phyloP scores from a whole-genome alignment of 805 yeast genomes.

The Saturnispora dispora region DNA sequence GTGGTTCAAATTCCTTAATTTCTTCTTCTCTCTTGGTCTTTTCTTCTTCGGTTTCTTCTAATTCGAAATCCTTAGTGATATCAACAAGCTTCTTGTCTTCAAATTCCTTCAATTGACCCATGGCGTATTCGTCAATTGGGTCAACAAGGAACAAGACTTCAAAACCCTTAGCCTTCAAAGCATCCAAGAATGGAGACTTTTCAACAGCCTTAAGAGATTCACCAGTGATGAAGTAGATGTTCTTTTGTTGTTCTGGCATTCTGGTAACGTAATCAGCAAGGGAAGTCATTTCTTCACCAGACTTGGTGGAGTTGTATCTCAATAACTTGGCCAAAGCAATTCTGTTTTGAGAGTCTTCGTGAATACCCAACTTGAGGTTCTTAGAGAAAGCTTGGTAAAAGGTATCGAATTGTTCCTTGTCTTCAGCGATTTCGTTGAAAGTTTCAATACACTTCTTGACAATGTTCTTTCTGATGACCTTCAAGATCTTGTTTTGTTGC shows the following conservation, averaged over 20 bases:
- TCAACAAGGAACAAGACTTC: constrained; percentile 97
- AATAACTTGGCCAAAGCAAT: constrained; percentile 87
- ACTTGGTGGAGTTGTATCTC: constrained; percentile 95
- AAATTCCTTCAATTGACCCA: constrained; percentile 98
- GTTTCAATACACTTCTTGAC: constrained; percentile 98
- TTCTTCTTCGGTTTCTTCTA: constrained; percentile 98
- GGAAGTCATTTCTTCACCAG: constrained; percentile 88
- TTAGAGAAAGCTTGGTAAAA: constrained; percentile 96
- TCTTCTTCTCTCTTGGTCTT: constrained; percentile 90
- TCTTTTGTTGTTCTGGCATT: constrained; percentile 99
- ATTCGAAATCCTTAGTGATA: constrained; percentile 97
- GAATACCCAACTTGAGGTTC: constrained; percentile 98
- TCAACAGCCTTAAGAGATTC: constrained; percentile 96
- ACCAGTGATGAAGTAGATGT: constrained; percentile 98
- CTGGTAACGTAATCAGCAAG: constrained; percentile 96
- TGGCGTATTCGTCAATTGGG: constrained; percentile 99
- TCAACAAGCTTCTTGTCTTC: constrained; percentile 99
- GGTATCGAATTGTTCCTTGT: constrained; percentile 95
- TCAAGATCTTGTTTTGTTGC: constrained; percentile 99
- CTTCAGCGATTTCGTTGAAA: constrained; percentile 99
- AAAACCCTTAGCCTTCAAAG: constrained; percentile 95
- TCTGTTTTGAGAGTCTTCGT: constrained; percentile 98
- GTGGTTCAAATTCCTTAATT: constrained; percentile 82
- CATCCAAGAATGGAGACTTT: constrained; percentile 98
- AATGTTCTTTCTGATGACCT: constrained; percentile 98